Percentiles rank a stretch among this genome's conserved stretches.
Evolutionary conservation across 164 flowering plant species (phyloP).

Genomic region (Houttuynia cordata): DNA sequence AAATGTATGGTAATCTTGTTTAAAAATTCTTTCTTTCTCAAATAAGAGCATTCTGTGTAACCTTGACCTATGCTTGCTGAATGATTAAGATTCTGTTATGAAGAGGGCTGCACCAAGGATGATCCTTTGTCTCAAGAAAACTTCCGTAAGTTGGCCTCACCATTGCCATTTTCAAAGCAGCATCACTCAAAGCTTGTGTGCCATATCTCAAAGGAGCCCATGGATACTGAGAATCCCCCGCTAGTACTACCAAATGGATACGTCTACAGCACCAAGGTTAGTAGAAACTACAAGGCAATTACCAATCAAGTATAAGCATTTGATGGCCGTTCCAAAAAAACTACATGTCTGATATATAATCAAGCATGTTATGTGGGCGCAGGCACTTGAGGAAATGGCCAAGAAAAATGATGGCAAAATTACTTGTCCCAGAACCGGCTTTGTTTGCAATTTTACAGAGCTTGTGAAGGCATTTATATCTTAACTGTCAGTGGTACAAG

Average conservation of each 20-base stretch:
- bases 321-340: no score
- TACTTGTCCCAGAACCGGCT: conserved; percentile 86
- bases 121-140: conserved; percentile 91
- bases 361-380: conserved; percentile 5
- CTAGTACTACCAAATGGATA: conserved; percentile 90
- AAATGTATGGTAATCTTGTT: neutral
- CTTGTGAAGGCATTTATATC: conserved; percentile 87
- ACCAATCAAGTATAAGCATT: neutral
- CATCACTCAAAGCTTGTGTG: conserved; percentile 97
- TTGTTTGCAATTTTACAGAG: conserved; percentile 51
- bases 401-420: conserved; percentile 64
- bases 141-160: conserved; percentile 72
- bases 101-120: conserved; percentile 87
- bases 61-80: conserved; percentile 30
- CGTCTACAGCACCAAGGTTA: conserved; percentile 90
- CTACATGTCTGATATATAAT: neutral
- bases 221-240: conserved; percentile 99
- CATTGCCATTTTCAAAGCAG: conserved; percentile 93
- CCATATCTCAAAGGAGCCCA: conserved; percentile 85
- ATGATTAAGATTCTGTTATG: conserved; percentile 57
- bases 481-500: conserved; percentile 12
- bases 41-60: neutral
- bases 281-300: neutral
- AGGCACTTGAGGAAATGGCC: conserved; percentile 97
- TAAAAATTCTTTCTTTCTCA: neutral